phyloP scores from a whole-genome alignment of 2,329 filamentous ascomycete genomes.

The Cryphonectria parasitica region DNA sequence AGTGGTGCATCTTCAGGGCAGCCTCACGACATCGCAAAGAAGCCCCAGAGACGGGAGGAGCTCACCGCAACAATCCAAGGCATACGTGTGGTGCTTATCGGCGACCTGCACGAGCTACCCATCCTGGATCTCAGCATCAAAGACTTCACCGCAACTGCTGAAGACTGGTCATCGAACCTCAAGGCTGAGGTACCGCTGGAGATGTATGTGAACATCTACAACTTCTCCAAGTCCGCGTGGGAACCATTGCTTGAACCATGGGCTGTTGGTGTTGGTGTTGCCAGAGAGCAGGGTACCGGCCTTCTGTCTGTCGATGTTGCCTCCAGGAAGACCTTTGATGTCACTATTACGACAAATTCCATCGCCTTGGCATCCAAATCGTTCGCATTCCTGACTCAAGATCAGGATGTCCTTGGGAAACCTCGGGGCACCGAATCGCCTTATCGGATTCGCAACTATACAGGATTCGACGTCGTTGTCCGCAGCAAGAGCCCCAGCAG shows the following conservation, averaged over 20 bases:
- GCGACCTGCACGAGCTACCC: slow-evolving; percentile 92
- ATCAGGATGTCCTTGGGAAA: slow-evolving; percentile 92
- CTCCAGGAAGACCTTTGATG: slow-evolving; percentile 87
- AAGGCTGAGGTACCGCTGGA: slow-evolving; percentile 89
- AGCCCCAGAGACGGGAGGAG: slow-evolving; percentile 64
- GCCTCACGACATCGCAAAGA: slow-evolving; percentile 39
- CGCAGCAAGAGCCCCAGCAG: slow-evolving; percentile 73
- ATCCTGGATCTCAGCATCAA: slow-evolving; percentile 94
- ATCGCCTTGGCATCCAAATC: slow-evolving; percentile 95
- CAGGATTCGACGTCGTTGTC: slow-evolving; percentile 85
- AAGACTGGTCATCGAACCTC: slow-evolving; percentile 88
- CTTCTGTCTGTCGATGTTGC: slow-evolving; percentile 81
- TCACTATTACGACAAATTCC: slow-evolving; percentile 90
- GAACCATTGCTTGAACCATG: slow-evolving; percentile 95
- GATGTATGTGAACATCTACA: slow-evolving; percentile 95
- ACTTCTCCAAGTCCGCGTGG: slow-evolving; percentile 99
- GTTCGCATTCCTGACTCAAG: slow-evolving; percentile 82
- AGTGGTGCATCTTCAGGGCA: slow-evolving; percentile 27
- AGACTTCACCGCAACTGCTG: slow-evolving; percentile 80
- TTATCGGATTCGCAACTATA: slow-evolving; percentile 93
- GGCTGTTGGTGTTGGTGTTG: slow-evolving; percentile 89
- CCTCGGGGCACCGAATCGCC: slow-evolving; percentile 89
- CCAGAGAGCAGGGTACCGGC: slow-evolving; percentile 75
- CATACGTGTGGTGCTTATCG: slow-evolving; percentile 89
- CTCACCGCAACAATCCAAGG: slow-evolving; percentile 86